Evolutionary conservation across 75 land plant species (phyloP).

Genomic region (Picea sitchensis): DNA sequence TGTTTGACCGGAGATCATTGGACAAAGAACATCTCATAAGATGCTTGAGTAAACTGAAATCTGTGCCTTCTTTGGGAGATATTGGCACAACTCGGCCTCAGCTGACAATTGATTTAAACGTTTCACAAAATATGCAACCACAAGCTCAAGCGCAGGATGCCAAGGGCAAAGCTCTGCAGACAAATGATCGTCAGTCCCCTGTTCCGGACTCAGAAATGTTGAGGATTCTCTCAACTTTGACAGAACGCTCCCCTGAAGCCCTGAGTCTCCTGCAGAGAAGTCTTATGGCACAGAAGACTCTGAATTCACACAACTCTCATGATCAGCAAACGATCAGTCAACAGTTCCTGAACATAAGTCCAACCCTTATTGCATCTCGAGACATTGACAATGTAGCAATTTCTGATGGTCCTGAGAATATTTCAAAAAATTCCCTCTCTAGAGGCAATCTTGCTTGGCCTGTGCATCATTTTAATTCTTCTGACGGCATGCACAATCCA

Average conservation of each 20-base stretch:
- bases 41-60: slow-evolving; percentile 43
- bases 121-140: slow-evolving; percentile 15
- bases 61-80: slow-evolving; percentile 16
- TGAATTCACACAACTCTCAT: not conserved
- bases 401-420: slow-evolving; percentile 18
- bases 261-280: slow-evolving; percentile 1
- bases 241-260: slow-evolving; percentile 20
- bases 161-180: not conserved
- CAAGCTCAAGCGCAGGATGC: not conserved
- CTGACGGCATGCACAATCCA: slow-evolving; percentile 38
- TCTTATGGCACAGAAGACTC: slow-evolving; percentile 1
- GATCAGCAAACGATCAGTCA: not conserved
- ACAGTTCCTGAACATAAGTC: not conserved
- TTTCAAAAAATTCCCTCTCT: slow-evolving; percentile 21
- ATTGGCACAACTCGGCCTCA: slow-evolving; percentile 16
- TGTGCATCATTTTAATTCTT: slow-evolving; percentile 44
- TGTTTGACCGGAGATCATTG: slow-evolving; percentile 11
- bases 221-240: slow-evolving; percentile 7
- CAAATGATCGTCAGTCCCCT: not conserved
- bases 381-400: slow-evolving; percentile 22
- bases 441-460: slow-evolving; percentile 18
- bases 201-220: not conserved
- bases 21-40: slow-evolving; percentile 47
- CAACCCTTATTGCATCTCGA: slow-evolving; percentile 5
- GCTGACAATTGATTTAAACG: slow-evolving; percentile 20